Base-by-base conservation (phyloP, 352 stramenopile species). In the Blastocystis sp. region DNA sequence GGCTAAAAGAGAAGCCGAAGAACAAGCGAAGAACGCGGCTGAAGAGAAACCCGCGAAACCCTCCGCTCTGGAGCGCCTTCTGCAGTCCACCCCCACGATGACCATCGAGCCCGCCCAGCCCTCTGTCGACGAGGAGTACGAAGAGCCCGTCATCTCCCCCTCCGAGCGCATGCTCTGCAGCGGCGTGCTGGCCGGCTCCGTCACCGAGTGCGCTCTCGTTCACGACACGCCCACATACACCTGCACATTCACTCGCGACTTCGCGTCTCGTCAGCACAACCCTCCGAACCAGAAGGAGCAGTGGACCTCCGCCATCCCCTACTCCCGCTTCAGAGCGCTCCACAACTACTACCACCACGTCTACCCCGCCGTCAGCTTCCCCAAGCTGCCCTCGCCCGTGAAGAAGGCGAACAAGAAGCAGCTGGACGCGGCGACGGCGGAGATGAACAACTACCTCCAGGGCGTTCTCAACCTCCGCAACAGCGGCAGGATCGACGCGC, bases 391-490 rank as follows among this genome's bases (percentile, higher is more conserved):
- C 35, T 50, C 51, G 3, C 51, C 41, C n/a, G 50, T 59, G 10
- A 85, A 85, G 55, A 62, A 63, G 55, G 24, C 35, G 1, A 59
- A 50, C 33, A 24, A 29, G 2, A 29, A n/a, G n/a, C 3, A 35
- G 29, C 63, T 74, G 1, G 61, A 81, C 10, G n/a, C 60, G 24
- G 6, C 51, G 1, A 24, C 33, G 35, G 35, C 60, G 1, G 35
- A 33, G 24, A 39, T 50, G 51, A 74, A 74, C 37, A 31, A 13
- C 31, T 85, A 60, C 33, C 31, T 85, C 19, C 60, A 62, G 37
- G 55, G 26, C 31, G 50, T 85, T 3, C 74, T 85, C 3, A 85
- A 51, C 26, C 51, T 85, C 1, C 74, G 74, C 35, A 85, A 85
- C 45, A 16, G 50, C 9, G 60, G 33, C 19, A 16, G 67, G 35